Evolutionary conservation across 306 rosid species (phyloP), one percentile per base, ranked within the genome.

Genomic region (Quercus aquifolioides): DNA sequence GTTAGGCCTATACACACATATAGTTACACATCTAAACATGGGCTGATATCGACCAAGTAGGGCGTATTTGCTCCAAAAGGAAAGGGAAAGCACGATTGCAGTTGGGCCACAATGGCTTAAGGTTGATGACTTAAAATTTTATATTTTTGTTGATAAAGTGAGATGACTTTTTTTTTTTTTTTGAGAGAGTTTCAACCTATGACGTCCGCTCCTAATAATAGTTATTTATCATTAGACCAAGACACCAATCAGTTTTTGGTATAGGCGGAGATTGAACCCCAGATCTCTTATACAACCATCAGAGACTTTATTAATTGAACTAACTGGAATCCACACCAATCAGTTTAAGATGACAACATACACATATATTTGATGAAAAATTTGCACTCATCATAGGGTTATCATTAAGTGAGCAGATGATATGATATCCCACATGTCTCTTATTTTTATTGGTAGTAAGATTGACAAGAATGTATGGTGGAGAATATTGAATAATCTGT

Each of bases 391-490:
- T 80, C 64, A 71, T 55, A 58, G 31, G 55, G 69, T 43, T 55
- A 84, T 78, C 17, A 82, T 78, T 57, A 69, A 63, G 41, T 63
- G 46, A 74, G 74, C 57, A 81, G 55, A 68, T 52, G 83, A 68
- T 19, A 55, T 78, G 83, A 68, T 19, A 55, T 80, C 69, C 85
- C 87, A 84, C 83, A 76, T 80, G 87, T 76, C 60, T 76, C 56
- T 57, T 84, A 74, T 83, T 87, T 83, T 87, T 71, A 87, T 84
- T 85, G 88, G 91, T 21, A 57, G 84, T 80, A 84, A 80, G 87
- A 46, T 84, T 87, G 88, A 85, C 85, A 84, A 78, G 84, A 87
- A 79, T 82, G 83, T 77, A 84, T 83, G 89, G 93, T 74, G 83
- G 87, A 85, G 81, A 84, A 85, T 87, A 75, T 85, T 85, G 84